Conservation (phyloP, 176 grass and related monocot genomes). For the Paspalum notatum region DNA sequence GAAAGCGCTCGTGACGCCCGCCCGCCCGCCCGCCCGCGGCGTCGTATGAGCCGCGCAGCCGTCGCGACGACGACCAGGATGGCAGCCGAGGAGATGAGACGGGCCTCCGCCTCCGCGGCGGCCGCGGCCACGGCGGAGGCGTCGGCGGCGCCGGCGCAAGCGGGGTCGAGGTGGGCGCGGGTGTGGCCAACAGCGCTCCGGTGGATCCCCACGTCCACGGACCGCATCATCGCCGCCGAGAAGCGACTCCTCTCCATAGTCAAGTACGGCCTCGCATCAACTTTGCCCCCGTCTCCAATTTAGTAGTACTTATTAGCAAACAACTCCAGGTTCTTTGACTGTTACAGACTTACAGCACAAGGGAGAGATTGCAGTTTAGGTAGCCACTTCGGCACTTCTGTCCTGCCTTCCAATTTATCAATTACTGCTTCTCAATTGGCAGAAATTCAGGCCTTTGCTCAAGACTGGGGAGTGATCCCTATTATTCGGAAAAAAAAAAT, state of each 20-base stretch:
- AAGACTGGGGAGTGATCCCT: too few relatives aligned
- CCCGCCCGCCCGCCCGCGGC: background rate
- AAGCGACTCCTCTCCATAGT: conserved; percentile 82
- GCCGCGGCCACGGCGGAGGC: conserved; percentile 15
- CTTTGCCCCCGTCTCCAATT: background rate
- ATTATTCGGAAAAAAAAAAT: background rate
- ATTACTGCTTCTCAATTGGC: background rate
- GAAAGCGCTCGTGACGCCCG: background rate
- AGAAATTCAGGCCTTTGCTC: too few relatives aligned
- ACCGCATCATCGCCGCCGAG: conserved; percentile 92
- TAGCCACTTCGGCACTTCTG: background rate
- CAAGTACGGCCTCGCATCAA: conserved; percentile 46
- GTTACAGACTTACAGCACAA: too few relatives aligned
- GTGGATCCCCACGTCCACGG: conserved; percentile 98
- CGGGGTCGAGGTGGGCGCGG: conserved; percentile 53
- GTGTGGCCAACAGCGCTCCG: conserved; percentile 71
- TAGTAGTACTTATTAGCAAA: background rate
- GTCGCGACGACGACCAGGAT: conserved; percentile 32
- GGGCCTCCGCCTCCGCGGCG: conserved; percentile 40
- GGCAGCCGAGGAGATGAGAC: conserved; percentile 57
- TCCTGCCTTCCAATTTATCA: background rate
- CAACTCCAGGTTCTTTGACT: background rate
- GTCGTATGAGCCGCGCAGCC: conserved; percentile 30
- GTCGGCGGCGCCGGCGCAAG: conserved; percentile 22
- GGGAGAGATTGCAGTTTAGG: too few relatives aligned